A percentile compares a stretch with the other conserved stretches of the same genome.
phyloP scores from a whole-genome alignment of 2,329 filamentous ascomycete species.

The Claviceps monticola region DNA sequence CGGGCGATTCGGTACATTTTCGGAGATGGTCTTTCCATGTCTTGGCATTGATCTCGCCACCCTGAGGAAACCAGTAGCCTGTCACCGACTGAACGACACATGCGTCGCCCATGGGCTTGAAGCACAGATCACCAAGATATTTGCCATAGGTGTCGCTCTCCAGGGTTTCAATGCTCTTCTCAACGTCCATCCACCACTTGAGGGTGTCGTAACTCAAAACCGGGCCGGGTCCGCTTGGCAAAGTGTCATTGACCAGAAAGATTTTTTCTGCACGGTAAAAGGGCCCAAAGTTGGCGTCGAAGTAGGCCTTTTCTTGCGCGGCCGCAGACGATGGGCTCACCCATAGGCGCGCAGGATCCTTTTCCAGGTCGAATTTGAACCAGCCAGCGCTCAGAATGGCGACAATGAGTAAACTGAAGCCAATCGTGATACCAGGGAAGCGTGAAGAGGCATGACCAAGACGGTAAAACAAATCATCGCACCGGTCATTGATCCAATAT shows the following conservation, averaged over 20 bases:
- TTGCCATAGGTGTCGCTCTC: conserved; percentile 56
- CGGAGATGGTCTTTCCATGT: conserved; percentile 61
- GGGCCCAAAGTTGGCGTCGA: conserved; percentile 83
- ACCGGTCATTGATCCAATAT: conserved; percentile 73
- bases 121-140: conserved; percentile 73
- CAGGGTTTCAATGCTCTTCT: conserved; percentile 59
- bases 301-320: conserved; percentile 85
- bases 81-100: conserved; percentile 92
- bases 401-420: conserved; percentile 59
- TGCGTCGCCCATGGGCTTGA: conserved; percentile 78
- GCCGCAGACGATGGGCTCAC: conserved; percentile 89
- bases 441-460: conserved; percentile 69
- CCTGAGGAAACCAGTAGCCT: conserved; percentile 65
- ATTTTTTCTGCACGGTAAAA: conserved; percentile 91
- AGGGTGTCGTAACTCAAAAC: conserved; percentile 83
- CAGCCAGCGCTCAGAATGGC: conserved; percentile 72
- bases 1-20: conserved; percentile 65
- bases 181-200: conserved; percentile 86
- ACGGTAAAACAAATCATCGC: conserved; percentile 65
- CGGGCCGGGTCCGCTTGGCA: conserved; percentile 48
- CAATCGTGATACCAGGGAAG: conserved; percentile 76
- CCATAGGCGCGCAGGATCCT: conserved; percentile 83
- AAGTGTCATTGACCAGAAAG: conserved; percentile 83
- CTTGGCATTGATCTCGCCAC: conserved; percentile 17
- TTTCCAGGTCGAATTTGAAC: conserved; percentile 80